These are phyloP conservation scores for Agastache rugosa DNA, from an alignment of 257 asterid genomes.

Conservation along the genomic window DNA sequence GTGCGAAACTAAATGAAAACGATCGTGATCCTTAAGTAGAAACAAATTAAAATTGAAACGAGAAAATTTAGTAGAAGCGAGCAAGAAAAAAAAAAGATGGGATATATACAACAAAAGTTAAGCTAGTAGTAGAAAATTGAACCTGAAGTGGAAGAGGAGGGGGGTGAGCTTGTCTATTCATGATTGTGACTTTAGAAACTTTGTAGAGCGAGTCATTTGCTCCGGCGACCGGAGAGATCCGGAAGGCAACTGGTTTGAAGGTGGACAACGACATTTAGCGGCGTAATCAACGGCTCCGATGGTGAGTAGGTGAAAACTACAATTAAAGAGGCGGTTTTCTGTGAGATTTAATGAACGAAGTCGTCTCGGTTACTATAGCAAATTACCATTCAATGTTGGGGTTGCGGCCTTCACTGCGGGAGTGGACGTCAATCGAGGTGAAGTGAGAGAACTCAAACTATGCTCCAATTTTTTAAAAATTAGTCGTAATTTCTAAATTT, in stretches of 20 bases:
- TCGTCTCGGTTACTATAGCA: slow-evolving; percentile 10
- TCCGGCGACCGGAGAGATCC: slow-evolving; percentile 39
- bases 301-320: slow-evolving; percentile 36
- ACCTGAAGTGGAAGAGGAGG: slow-evolving; percentile 46
- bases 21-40: slow-evolving; percentile 27
- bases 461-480: no score
- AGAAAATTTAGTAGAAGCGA: background rate
- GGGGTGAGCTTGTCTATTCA: slow-evolving; percentile 38
- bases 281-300: slow-evolving; percentile 44
- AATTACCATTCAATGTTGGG: no score
- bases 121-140: slow-evolving; percentile 18
- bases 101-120: background rate
- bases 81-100: slow-evolving; percentile 1
- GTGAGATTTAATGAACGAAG: slow-evolving; percentile 17
- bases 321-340: slow-evolving; percentile 32
- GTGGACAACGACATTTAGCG: slow-evolving; percentile 45
- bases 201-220: slow-evolving; percentile 35
- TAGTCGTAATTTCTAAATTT: no score
- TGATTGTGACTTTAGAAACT: slow-evolving; percentile 35
- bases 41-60: background rate
- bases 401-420: no score
- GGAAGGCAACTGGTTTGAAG: slow-evolving; percentile 39
- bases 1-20: background rate
- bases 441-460: no score
- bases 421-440: no score